Conservation (phyloP, 2,329 filamentous ascomycete genomes). For the Fusarium zealandicum region DNA sequence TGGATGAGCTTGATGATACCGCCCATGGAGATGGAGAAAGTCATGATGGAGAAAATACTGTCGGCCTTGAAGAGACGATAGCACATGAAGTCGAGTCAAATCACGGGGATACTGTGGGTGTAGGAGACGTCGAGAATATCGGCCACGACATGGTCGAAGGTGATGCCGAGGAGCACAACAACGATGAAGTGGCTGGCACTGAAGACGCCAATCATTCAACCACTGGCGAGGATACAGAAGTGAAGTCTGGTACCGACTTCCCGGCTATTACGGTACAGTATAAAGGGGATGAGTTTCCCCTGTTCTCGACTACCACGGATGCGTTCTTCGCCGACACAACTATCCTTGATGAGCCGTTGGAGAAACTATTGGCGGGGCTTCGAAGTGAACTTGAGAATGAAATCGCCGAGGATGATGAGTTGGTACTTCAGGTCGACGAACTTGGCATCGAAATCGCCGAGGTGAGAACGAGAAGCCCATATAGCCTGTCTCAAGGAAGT, state of each 20-base stretch:
- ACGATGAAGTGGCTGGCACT: slow-evolving; percentile 11
- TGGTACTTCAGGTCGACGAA: slow-evolving; percentile 60
- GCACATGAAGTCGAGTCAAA: slow-evolving; percentile 1
- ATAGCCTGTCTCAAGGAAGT: not conserved
- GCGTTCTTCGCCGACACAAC: slow-evolving; percentile 55
- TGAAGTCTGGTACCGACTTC: slow-evolving; percentile 32
- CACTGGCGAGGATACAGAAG: slow-evolving; percentile 18
- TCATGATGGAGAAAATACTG: slow-evolving; percentile 3
- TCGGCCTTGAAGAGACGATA: slow-evolving; percentile 5
- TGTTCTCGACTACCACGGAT: slow-evolving; percentile 48
- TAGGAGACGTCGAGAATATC: slow-evolving; percentile 4
- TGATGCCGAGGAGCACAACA: slow-evolving; percentile 11
- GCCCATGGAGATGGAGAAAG: slow-evolving; percentile 22
- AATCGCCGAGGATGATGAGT: slow-evolving; percentile 54
- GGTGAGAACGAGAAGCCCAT: slow-evolving; percentile 44
- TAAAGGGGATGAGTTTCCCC: slow-evolving; percentile 53
- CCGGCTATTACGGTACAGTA: slow-evolving; percentile 53
- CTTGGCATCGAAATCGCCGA: slow-evolving; percentile 62
- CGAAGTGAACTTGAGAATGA: slow-evolving; percentile 57
- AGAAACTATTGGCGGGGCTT: slow-evolving; percentile 53
- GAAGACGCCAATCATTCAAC: slow-evolving; percentile 7
- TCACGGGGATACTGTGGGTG: slow-evolving; percentile 7
- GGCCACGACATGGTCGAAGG: slow-evolving; percentile 12
- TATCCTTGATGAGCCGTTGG: slow-evolving; percentile 54
- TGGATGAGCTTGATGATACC: slow-evolving; percentile 15